Conservation (phyloP, 495 filamentous ascomycete genomes). For the Cercophora newfieldiana region DNA sequence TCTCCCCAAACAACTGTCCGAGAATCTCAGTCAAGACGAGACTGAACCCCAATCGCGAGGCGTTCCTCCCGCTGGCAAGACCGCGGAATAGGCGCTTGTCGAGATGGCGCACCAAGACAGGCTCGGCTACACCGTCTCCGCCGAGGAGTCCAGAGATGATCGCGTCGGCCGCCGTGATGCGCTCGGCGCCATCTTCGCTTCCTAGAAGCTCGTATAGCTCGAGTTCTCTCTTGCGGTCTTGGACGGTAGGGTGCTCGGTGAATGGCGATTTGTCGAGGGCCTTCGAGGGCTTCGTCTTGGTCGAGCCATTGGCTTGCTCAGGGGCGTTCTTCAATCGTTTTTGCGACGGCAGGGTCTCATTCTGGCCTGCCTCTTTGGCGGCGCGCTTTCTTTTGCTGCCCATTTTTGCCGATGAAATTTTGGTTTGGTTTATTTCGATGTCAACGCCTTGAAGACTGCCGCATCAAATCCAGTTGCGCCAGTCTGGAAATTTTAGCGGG, state of each 20-base stretch:
- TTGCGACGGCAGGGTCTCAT: constrained; percentile 37
- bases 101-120: constrained; percentile 52
- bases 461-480: background rate
- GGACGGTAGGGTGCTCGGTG: constrained; percentile 41
- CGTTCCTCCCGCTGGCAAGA: constrained; percentile 86
- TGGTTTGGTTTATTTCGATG: background rate
- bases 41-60: constrained; percentile 86
- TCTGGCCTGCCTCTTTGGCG: constrained; percentile 33
- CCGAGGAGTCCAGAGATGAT: constrained; percentile 49
- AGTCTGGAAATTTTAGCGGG: constrained; percentile 18
- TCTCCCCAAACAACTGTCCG: constrained; percentile 56
- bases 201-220: constrained; percentile 53
- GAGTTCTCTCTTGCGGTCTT: constrained; percentile 49
- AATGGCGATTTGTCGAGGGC: constrained; percentile 46
- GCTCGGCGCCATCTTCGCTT: constrained; percentile 51
- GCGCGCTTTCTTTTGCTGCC: constrained; percentile 47
- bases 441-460: background rate
- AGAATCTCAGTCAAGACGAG: constrained; percentile 84
- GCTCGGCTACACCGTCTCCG: constrained; percentile 42
- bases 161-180: constrained; percentile 51
- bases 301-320: constrained; percentile 27
- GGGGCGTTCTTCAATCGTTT: constrained; percentile 45
- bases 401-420: constrained; percentile 28
- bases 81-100: constrained; percentile 76
- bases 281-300: constrained; percentile 27